A percentile compares a stretch with the other conserved stretches of the same genome.
Evolutionary conservation across 371 early-diverging fungal genomes (phyloP).

Genomic region (Actinomucor elegans): DNA sequence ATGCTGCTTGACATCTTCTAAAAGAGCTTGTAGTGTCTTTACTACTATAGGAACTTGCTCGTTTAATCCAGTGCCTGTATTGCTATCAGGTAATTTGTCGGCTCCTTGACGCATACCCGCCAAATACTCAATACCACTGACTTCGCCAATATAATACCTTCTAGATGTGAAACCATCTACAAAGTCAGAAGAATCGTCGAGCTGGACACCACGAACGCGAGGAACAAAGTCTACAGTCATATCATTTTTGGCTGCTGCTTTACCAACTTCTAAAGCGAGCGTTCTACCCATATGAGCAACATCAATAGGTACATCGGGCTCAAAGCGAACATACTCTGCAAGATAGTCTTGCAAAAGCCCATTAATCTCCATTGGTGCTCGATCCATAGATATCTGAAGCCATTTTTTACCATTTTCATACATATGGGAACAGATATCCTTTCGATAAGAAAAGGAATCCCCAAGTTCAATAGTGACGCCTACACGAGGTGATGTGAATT

Average conservation of each 20-base stretch:
- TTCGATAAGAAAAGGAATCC: constrained; percentile 76
- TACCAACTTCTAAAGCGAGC: constrained; percentile 75
- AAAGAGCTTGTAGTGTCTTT: constrained; percentile 35
- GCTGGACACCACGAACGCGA: constrained; percentile 40
- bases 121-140: constrained; percentile 57
- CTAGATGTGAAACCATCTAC: constrained; percentile 59
- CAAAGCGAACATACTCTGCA: constrained; percentile 56
- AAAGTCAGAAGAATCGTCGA: constrained; percentile 62
- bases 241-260: constrained; percentile 49
- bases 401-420: constrained; percentile 69
- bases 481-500: constrained; percentile 67
- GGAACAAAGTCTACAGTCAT: constrained; percentile 46
- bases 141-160: constrained; percentile 59
- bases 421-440: constrained; percentile 62
- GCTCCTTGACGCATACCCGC: not conserved
- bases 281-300: constrained; percentile 72
- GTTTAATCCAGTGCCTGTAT: constrained; percentile 13
- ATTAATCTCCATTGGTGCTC: constrained; percentile 60
- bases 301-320: constrained; percentile 49
- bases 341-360: constrained; percentile 69
- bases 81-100: constrained; percentile 4
- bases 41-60: constrained; percentile 48
- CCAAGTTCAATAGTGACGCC: constrained; percentile 73
- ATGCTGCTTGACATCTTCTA: constrained; percentile 40
- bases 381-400: constrained; percentile 56